phyloP scores from a whole-genome alignment of 1,284 basidiomycete genomes.

The Pseudozyma sp. region DNA sequence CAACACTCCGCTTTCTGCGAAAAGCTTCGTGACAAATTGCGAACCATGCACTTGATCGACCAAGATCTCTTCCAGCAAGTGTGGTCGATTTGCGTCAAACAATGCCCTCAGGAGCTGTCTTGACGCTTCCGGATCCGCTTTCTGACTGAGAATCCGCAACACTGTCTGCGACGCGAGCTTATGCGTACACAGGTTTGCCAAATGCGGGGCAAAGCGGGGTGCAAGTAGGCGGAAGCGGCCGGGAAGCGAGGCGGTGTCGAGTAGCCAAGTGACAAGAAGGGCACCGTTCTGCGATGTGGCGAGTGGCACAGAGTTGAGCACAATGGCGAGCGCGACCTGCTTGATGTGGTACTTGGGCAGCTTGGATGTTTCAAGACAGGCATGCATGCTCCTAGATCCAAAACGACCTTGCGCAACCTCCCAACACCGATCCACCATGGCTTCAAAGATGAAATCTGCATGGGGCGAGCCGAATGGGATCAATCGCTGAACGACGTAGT shows the following conservation, averaged over 20 bases:
- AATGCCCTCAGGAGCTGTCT: slow-evolving; percentile 65
- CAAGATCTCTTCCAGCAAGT: slow-evolving; percentile 90
- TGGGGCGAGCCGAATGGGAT: slow-evolving; percentile 88
- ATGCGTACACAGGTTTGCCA: slow-evolving; percentile 96
- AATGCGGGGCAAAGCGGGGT: slow-evolving; percentile 92
- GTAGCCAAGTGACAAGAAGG: slow-evolving; percentile 92
- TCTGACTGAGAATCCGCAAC: slow-evolving; percentile 74
- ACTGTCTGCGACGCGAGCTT: slow-evolving; percentile 95
- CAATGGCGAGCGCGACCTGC: slow-evolving; percentile 90
- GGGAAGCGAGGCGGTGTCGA: slow-evolving; percentile 91
- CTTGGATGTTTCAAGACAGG: slow-evolving; percentile 89
- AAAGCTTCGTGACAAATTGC: slow-evolving; percentile 90
- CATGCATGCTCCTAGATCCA: slow-evolving; percentile 96
- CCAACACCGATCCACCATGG: slow-evolving; percentile 98
- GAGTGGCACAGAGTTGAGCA: slow-evolving; percentile 96
- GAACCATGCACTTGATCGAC: slow-evolving; percentile 79
- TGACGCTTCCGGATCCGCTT: slow-evolving; percentile 65
- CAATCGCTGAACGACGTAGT: slow-evolving; percentile 97
- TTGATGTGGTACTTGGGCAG: slow-evolving; percentile 75
- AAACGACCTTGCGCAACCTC: slow-evolving; percentile 96
- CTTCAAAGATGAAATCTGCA: slow-evolving; percentile 96
- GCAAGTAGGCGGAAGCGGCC: slow-evolving; percentile 92
- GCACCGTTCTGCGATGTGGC: slow-evolving; percentile 98
- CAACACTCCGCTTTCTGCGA: slow-evolving; percentile 74
- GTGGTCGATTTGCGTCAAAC: slow-evolving; percentile 77